Evolutionary conservation across 257 asterid genomes (phyloP), one percentile per base, ranked within the genome.

Genomic region (Salvia rosmarinus): DNA sequence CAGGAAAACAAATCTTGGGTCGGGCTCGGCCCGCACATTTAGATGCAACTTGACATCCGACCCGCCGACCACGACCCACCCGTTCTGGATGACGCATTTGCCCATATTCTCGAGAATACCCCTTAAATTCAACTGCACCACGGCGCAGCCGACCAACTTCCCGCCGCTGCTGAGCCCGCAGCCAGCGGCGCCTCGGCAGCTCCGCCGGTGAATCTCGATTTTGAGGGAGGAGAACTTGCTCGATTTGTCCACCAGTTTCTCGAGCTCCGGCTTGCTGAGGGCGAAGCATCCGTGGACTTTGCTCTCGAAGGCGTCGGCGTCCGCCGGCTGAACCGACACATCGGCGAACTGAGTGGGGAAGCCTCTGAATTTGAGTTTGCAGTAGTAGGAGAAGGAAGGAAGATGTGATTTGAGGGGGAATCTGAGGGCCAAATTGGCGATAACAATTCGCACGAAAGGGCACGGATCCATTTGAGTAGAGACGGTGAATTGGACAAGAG

Each of bases 1-100:
- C 63, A 85, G 85, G 68, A 95, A 95, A n/a, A 95, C 92, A 43
- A 95, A 95, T 81, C 99, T 88, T 34, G 99, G 99, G 80, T 92
- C 99, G 75, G 89, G 89, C 68, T 95, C 98, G 16, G 91, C 93
- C 83, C 85, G 76, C 9, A 88, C 95, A 42, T 85, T 92, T 59
- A 90, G 37, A 76, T 91, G 92, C 80, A 95, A 44, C 40, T 81
- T 81, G 8, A 44, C 25, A 21, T 71, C 82, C 77, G 85, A 79
- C 30, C 88, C 87, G 51, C 73, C 67, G 43, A 83, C 77, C 21
- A 28, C 0, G 25, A 86, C 84, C 99, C 99, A 91, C 32, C 99
- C 99, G 76, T 88, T 91, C 19, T 95, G 94, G 61, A 89, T 74
- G 64, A 85, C 82, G 39, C 67, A 69, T 8, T 25, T 78, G 47